Evolutionary conservation across 2,329 filamentous ascomycete genomes (phyloP), one percentile per base, ranked within the genome.

Genomic region (Madurella mycetomatis): DNA sequence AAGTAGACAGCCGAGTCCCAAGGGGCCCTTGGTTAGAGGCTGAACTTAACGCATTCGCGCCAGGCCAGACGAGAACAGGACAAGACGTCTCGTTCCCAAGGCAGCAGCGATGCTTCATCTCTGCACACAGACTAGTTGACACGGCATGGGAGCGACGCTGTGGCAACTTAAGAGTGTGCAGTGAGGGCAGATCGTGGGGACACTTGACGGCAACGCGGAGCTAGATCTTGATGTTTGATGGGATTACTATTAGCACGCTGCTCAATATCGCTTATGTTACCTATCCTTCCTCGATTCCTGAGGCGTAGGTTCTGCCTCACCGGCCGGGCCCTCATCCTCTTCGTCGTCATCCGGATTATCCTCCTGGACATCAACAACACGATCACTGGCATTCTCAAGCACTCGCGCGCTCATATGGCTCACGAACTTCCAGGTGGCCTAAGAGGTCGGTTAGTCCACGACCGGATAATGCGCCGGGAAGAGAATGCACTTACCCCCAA

Each of bases 111-210:
- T 72, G 74, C 70, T 82, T 73, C 55, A 81, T 96, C 79, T 96
- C 79, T 89, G 91, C 91, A 95, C 87, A 85, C 84, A 88, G 91
- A 96, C 91, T 94, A 85, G 92, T 94, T 85, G 87, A 85, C 89
- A 91, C 83, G 83, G 84, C 85, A 92, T 82, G 82, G 87, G 80
- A 75, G 76, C 82, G 77, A 78, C 70, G 74, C 84, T 81, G 82
- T 91, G 90, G 82, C 89, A 95, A 94, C 91, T 96, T 88, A 96
- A 95, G 87, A 88, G 88, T 87, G 88, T 92, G 90, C 90, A 88
- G 70, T 42, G 16, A 25, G 13, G 30, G 18, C n/a, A 18, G 18
- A 16, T n/a, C 19, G n/a, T 17, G 46, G 30, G 47, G 37, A n/a
- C 9, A 25, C n/a, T 30, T 19, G 11, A 42, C 39, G 19, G 17